Base-by-base conservation (phyloP, 805 yeast species). In the Candida berthetii region DNA sequence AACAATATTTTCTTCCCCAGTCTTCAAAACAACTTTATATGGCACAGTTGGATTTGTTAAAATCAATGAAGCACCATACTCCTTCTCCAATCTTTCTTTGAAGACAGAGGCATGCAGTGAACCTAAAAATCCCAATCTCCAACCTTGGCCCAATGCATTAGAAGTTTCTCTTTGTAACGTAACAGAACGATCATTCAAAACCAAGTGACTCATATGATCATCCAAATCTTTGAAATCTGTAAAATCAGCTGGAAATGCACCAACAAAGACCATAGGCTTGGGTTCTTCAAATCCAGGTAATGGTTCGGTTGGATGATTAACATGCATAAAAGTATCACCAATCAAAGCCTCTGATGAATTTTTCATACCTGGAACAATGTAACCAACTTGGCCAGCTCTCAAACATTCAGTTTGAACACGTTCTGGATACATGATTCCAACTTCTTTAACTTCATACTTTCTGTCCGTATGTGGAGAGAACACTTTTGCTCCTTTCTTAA, bases 251-350 rank as follows among this genome's bases (percentile, higher is more conserved):
- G 99, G 98, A 53, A 88, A 91, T 0, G 98, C 99, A 13, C 98
- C 98, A 38, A 91, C 95, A 60, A 91, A 93, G 8, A 91, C 98
- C 98, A 93, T 93, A 1, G 98, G 96, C 61, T 93, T 90, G 1
- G 95, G 90, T 53, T 88, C 96, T 62, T 90, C 97, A 60, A 91
- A 93, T 1, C 98, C 98, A 1, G 95, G 96, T 20, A 91, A 69
- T 1, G 96, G 82, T 47, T 81, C 86, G 2, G 85, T 80, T 33
- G 70, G 72, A 18, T 62, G 57, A 4, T 83, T 84, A 11, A 68
- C 65, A 42, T 75, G 78, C 72, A 78, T 77, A 48, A 88, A 74
- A 0, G 99, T 91, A 58, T 91, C 99, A 28, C 99, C 99, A 43
- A 89, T 82, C 54, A 80, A 73, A 0, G 96, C 96, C 52, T 90